Base-by-base conservation (phyloP, 106 monocot genomes). In the Dioscorea zingiberensis region DNA sequence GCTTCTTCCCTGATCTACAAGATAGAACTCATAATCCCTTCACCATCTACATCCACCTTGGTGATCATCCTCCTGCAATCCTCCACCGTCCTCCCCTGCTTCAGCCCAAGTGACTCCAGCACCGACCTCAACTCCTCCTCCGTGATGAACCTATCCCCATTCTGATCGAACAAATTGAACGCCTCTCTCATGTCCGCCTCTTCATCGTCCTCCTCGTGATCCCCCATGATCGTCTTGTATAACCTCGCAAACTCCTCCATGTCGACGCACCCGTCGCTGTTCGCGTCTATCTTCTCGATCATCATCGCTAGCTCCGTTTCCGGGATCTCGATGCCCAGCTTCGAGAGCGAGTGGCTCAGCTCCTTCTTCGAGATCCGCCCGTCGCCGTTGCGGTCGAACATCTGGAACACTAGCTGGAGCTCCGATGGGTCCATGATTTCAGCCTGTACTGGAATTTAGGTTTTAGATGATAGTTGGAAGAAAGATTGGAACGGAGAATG, bases 361-460 rank as follows among this genome's bases (percentile, higher is more conserved):
- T 85, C 85, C 66, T 60, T 77, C 53, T 59, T 58, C 30, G 85
- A 81, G 48, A 85, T 85, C 44, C 85, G 55, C 10, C 85, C 85
- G 74, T 85, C 80, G 21, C 80, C 77, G 68, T 81, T 71, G 44
- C 77, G 77, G 68, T 85, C 85, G 71, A 85, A 85, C 85, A 81
- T 77, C 67, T 81, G 80, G 77, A 85, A 85, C 13, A 85, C 85
- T 13, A 77, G 65, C 74, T 71, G 63, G 48, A 85, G 77, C 70
- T 85, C 85, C 28, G 80, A 21, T 44, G 73, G 61, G 47, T 80
- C 80, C 73, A 70, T 70, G n/a, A n/a, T n/a, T n/a, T n/a, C n/a
- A n/a, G n/a, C n/a, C n/a, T n/a, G n/a, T n/a, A n/a, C n/a, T n/a
- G n/a, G n/a, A n/a, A n/a, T n/a, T n/a, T n/a, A n/a, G 7, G 0